These are phyloP conservation scores for Calonectria crousiana DNA, from an alignment of 2,329 filamentous ascomycete species.

Conservation along the genomic window DNA sequence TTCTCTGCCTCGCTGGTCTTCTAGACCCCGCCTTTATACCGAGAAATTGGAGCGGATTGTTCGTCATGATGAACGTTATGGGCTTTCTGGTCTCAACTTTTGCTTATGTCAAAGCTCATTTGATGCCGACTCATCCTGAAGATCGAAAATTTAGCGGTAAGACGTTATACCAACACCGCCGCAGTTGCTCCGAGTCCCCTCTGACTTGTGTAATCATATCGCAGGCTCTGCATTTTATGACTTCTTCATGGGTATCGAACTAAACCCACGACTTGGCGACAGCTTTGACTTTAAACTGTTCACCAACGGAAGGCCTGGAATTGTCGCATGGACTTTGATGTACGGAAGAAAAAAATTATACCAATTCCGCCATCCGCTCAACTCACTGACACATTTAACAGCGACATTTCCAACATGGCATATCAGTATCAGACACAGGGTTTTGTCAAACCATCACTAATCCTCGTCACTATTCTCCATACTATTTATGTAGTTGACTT, in stretches of 20 bases:
- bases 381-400: constrained; percentile 34
- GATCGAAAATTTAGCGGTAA: constrained; percentile 58
- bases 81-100: constrained; percentile 41
- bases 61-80: constrained; percentile 53
- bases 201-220: constrained; percentile 13
- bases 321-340: constrained; percentile 62
- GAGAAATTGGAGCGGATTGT: constrained; percentile 55
- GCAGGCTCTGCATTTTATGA: constrained; percentile 55
- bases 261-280: constrained; percentile 57
- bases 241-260: constrained; percentile 60
- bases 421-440: constrained; percentile 57
- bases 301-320: constrained; percentile 60
- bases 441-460: constrained; percentile 50
- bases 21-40: constrained; percentile 56
- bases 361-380: fast-evolving
- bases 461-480: constrained; percentile 59
- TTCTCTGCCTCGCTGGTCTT: constrained; percentile 42
- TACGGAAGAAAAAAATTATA: constrained; percentile 35
- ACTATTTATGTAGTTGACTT: constrained; percentile 61
- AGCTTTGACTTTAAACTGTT: constrained; percentile 61
- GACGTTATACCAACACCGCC: not conserved
- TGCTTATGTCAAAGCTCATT: constrained; percentile 54
- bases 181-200: too few relatives aligned
- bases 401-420: constrained; percentile 45
- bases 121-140: constrained; percentile 52